phyloP scores from a whole-genome alignment of 495 filamentous ascomycete genomes.

The Viridothelium virens region DNA sequence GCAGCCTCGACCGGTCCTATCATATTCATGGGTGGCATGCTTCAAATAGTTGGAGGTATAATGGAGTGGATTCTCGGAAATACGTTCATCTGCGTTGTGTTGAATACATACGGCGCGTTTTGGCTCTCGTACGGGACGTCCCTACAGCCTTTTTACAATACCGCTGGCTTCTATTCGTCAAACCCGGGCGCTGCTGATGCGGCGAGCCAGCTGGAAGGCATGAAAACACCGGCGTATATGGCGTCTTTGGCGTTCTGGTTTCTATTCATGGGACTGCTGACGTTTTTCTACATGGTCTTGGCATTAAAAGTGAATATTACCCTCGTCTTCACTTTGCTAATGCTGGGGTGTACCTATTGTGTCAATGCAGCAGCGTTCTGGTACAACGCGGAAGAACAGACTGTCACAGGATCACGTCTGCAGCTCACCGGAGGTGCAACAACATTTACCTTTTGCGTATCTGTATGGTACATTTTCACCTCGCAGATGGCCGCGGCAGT shows the following conservation, averaged over 20 bases:
- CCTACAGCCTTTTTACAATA: slow-evolving; percentile 51
- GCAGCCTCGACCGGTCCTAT: slow-evolving; percentile 47
- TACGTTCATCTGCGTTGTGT: slow-evolving; percentile 63
- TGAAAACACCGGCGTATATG: slow-evolving; percentile 10
- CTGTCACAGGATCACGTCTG: neutral
- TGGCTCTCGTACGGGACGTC: slow-evolving; percentile 50
- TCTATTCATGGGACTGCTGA: slow-evolving; percentile 52
- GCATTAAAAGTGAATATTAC: slow-evolving; percentile 59
- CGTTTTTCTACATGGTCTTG: slow-evolving; percentile 58
- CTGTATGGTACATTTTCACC: slow-evolving; percentile 57
- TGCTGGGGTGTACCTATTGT: slow-evolving; percentile 50
- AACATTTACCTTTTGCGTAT: slow-evolving; percentile 46
- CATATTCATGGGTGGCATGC: slow-evolving; percentile 63
- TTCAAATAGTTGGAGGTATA: slow-evolving; percentile 54
- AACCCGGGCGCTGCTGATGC: slow-evolving; percentile 25
- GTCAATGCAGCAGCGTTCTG: slow-evolving; percentile 50
- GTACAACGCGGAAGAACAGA: slow-evolving; percentile 26
- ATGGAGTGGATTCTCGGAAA: slow-evolving; percentile 60
- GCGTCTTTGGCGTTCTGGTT: slow-evolving; percentile 41
- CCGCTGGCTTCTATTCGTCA: slow-evolving; percentile 39
- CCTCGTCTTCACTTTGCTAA: slow-evolving; percentile 58
- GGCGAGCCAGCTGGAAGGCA: slow-evolving; percentile 22
- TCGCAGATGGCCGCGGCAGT: slow-evolving; percentile 51
- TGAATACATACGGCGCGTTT: slow-evolving; percentile 48
- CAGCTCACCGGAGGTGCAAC: slow-evolving; percentile 40